Base-by-base conservation (phyloP, 306 rosid species). In the Cyamopsis tetragonoloba region DNA sequence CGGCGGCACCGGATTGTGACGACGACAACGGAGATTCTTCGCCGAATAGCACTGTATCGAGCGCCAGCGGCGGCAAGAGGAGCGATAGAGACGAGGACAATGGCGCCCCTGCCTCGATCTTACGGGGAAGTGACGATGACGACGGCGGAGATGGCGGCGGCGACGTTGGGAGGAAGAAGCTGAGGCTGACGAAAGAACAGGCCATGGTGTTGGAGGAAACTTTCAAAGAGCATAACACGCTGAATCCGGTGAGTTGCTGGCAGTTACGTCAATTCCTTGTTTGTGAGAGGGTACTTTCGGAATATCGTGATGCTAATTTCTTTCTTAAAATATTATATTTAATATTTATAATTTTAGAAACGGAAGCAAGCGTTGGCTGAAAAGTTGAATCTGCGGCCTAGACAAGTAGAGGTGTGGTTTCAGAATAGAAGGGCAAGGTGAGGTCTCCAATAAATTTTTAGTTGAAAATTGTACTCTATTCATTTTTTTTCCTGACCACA, bases 371-470 rank as follows among this genome's bases (percentile, higher is more conserved):
- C 84, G 2, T 67, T 90, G 82, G 95, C 92, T 2, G 77, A 77
- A 76, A 80, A 66, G 62, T 73, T 90, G 87, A 87, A 74, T 79
- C 81, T 90, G 71, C 81, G 82, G 61, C 77, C 92, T 1, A 84
- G 97, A 62, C 97, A 90, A 72, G 97, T 90, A 75, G 97, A 87
- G 75, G 97, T 90, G 69, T 90, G 97, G 95, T 90, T 90, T 63
- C 97, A 90, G 75, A 90, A 87, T 84, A 72, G 95, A 41, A 83
- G 95, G 59, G 95, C 95, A 80, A 82, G 95, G 95, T 87, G 59
- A 82, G 88, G 28, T 9, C n/a, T 9, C n/a, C 0, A 24, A 19
- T 18, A 18, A 7, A 12, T 37, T 49, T 67, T 37, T 35, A 34
- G 9, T 49, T 11, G 26, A 5, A 15, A 15, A 17, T 32, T 4